Percentiles rank a stretch among this genome's conserved stretches.
Conservation (phyloP, 2,329 filamentous ascomycete species). For the Ophiostoma tasmaniense region DNA sequence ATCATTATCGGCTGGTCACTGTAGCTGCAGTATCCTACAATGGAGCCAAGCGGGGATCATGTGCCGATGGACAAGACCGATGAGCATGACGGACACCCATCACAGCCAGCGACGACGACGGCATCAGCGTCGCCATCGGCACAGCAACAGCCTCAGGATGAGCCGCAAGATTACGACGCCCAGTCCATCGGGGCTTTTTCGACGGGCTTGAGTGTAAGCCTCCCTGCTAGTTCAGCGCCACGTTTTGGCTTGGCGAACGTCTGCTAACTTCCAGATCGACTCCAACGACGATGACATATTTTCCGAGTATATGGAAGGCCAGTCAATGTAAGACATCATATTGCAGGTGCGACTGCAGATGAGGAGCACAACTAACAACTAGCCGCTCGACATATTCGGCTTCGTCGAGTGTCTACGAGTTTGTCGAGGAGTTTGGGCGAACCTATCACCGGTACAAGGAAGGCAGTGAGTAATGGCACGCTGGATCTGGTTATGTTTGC, state of each 20-base stretch:
- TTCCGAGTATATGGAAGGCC: constrained; percentile 31
- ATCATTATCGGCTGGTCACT: too few species aligned
- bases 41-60: too few species aligned
- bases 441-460: neutral
- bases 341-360: neutral
- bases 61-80: too few species aligned
- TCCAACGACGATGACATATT: constrained; percentile 48
- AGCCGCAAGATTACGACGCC: neutral
- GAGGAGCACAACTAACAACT: neutral
- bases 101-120: too few species aligned
- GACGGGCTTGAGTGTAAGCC: neutral
- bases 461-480: neutral
- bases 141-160: too few species aligned
- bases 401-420: neutral
- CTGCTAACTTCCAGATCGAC: constrained; percentile 60
- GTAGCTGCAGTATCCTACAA: too few species aligned
- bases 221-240: neutral
- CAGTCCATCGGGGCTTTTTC: neutral
- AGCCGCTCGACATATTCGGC: neutral
- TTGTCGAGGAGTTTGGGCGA: neutral
- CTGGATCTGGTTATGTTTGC: neutral
- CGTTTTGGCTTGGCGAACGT: neutral
- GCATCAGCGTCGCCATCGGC: too few species aligned
- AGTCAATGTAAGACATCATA: constrained; percentile 38
- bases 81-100: too few species aligned